phyloP scores from a whole-genome alignment of 169 alveolate species.

The Plasmodium falciparum region DNA sequence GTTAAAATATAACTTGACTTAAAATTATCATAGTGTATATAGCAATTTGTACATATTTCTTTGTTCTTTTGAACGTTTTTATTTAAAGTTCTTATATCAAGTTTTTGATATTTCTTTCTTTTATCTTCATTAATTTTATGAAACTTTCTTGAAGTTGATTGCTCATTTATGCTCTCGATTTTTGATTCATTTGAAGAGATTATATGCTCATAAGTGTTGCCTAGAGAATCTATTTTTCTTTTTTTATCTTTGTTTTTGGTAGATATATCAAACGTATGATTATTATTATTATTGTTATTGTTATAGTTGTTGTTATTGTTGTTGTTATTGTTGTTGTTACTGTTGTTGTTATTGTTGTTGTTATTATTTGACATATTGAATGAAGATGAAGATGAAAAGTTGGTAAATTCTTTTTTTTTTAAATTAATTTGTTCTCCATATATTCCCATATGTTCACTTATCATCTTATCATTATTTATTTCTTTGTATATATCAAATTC shows the following conservation, averaged over 20 bases:
- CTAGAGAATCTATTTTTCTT: constrained; percentile 26
- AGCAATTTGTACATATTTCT: constrained; percentile 63
- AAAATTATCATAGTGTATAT: constrained; percentile 68
- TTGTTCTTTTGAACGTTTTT: constrained; percentile 70
- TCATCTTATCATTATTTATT: no score
- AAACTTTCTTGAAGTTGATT: constrained; percentile 7
- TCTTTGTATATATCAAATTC: no score
- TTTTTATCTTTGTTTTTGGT: constrained; percentile 31
- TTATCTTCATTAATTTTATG: constrained; percentile 29
- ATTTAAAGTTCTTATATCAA: constrained; percentile 69
- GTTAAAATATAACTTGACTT: constrained; percentile 71
- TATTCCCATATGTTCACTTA: not conserved
- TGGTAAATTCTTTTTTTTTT: not conserved
- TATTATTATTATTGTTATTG: not conserved
- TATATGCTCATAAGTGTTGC: not conserved
- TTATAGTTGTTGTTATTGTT: not conserved
- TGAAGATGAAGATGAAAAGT: not conserved
- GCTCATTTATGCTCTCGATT: not conserved
- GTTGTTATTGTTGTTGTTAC: not conserved
- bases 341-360: no score
- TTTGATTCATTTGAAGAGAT: not conserved
- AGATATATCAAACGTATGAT: not conserved
- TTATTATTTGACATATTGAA: no score
- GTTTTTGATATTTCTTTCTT: constrained; percentile 67
- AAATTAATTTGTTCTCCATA: not conserved